Evolutionary conservation across 2,329 filamentous ascomycete genomes (phyloP), one percentile per base, ranked within the genome.

Genomic region (Colletotrichum eleusines): DNA sequence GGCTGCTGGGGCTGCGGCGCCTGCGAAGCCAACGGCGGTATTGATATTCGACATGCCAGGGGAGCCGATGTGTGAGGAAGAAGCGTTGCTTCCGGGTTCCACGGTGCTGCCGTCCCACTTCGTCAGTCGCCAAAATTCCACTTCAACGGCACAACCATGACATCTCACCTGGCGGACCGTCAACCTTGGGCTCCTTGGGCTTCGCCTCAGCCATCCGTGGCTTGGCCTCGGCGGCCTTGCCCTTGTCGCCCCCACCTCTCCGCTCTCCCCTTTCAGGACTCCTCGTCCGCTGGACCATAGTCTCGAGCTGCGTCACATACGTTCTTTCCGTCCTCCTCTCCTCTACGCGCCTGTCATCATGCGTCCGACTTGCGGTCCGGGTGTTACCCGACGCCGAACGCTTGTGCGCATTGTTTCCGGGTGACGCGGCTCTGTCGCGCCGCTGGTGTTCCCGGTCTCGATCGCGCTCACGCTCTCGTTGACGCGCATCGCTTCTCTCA

Each of bases 61-160:
- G 96, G 96, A 18, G 89, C 89, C 33, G 88, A 86, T 0, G 89
- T 90, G 75, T 89, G 89, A 7, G 88, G 85, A 44, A 95, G 84
- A 28, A 98, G 83, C 1, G 88, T 91, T 11, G 90, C 95, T 78
- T 94, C 88, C 0, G 96, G 95, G 66, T 90, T 91, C 96, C 96
- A 98, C 77, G 84, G 81, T 73, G 81, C 84, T 85, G 75, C 58
- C 38, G 6, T 26, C 16, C 12, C 42, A n/a, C 3, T 31, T 12
- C 20, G 51, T 72, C 35, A 73, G 71, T 53, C 44, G 38, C 14
- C n/a, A 6, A n/a, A n/a, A 7, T 20, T 23, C 51, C 16, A 38
- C 51, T 28, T n/a, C 18, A 20, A 35, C 26, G 53, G 31, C 11
- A 60, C 28, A 65, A 76, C 82, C 68, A 84, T 28, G 42, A 31